Conservation (phyloP, 139 green algal genomes). For the Dunaliella primolecta region DNA sequence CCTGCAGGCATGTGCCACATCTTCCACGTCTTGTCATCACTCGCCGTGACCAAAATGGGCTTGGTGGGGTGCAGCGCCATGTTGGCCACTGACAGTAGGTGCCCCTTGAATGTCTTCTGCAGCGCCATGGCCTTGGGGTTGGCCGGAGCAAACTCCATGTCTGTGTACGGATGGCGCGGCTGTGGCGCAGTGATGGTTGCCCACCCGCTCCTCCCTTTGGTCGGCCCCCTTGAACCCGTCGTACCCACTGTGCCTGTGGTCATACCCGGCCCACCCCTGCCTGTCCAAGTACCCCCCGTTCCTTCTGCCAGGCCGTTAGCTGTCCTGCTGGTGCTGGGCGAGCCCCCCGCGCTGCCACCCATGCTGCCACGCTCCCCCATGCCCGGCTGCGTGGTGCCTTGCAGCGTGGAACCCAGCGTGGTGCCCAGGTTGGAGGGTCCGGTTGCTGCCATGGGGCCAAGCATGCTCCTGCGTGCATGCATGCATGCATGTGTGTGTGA, state of each 20-base stretch:
- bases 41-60: constrained; percentile 74
- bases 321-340: neutral
- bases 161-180: constrained; percentile 52
- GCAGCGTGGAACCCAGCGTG: neutral
- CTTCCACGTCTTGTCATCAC: constrained; percentile 72
- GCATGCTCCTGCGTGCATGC: no score
- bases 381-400: neutral
- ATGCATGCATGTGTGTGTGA: no score
- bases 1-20: constrained; percentile 57
- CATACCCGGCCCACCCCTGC: neutral
- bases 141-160: constrained; percentile 44
- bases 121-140: constrained; percentile 51
- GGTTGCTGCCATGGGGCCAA: neutral
- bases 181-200: constrained; percentile 21
- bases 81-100: constrained; percentile 51
- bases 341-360: neutral
- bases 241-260: neutral
- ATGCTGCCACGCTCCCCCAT: neutral
- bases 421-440: neutral
- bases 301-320: neutral
- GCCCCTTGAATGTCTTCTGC: constrained; percentile 75
- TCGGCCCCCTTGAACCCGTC: neutral
- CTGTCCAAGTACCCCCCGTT: neutral
- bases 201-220: constrained; percentile 33
- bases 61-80: constrained; percentile 80